Evolutionary conservation across 2,329 filamentous ascomycete species (phyloP).

Genomic region (Capronia epimyces): DNA sequence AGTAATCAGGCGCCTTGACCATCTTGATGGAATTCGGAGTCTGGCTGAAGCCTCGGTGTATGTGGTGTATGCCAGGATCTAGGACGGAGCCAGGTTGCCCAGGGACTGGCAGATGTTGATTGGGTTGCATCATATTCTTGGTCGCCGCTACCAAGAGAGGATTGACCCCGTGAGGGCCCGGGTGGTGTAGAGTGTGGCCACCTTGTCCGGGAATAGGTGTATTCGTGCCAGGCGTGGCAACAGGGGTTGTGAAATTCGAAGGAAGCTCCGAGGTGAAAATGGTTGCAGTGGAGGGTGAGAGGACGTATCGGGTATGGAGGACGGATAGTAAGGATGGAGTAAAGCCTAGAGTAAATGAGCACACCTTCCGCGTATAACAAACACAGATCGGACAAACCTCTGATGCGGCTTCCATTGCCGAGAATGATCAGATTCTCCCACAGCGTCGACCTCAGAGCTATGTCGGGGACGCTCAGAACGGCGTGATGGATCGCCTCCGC

Average conservation of each 20-base stretch:
- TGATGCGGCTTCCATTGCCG: slow-evolving; percentile 71
- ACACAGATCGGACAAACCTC: slow-evolving; percentile 41
- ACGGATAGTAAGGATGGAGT: slow-evolving; percentile 80
- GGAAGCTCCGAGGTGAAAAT: slow-evolving; percentile 97
- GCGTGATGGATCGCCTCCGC: slow-evolving; percentile 77
- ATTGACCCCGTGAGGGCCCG: slow-evolving; percentile 64
- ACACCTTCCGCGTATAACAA: slow-evolving; percentile 40
- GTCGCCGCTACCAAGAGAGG: slow-evolving; percentile 89
- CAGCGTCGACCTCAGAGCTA: slow-evolving; percentile 74
- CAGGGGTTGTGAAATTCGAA: slow-evolving; percentile 84
- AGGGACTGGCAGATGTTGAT: slow-evolving; percentile 39
- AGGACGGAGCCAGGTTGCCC: slow-evolving; percentile 30
- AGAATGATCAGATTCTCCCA: slow-evolving; percentile 93
- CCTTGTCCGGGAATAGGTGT: slow-evolving; percentile 56
- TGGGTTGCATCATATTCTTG: slow-evolving; percentile 36
- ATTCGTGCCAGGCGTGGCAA: slow-evolving; percentile 85
- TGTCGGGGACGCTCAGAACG: slow-evolving; percentile 75
- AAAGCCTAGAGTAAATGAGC: slow-evolving; percentile 56
- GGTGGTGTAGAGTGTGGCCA: slow-evolving; percentile 50
- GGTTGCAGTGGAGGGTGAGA: slow-evolving; percentile 86
- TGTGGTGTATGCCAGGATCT: slow-evolving; percentile 37
- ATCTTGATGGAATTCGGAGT: slow-evolving; percentile 81
- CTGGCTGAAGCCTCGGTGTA: slow-evolving; percentile 61
- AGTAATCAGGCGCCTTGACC: slow-evolving; percentile 72
- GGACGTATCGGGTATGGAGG: slow-evolving; percentile 73